Evolutionary conservation across 352 stramenopile species (phyloP).

Genomic region (Phytophthora megakarya): DNA sequence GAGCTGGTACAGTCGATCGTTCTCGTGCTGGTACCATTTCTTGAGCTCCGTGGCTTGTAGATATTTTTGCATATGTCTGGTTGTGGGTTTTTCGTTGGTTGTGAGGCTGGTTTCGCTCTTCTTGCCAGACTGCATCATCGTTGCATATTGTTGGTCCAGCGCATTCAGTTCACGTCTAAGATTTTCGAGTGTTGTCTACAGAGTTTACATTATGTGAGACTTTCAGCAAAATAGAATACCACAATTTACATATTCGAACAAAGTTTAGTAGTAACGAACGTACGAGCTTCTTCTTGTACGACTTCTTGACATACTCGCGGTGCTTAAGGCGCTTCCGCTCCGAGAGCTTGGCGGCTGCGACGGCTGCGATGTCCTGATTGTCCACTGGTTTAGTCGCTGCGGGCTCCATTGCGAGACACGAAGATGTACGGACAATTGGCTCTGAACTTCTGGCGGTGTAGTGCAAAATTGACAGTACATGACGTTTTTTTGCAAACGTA

Average conservation of each 20-base stretch:
- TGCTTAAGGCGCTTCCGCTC: slow-evolving; percentile 67
- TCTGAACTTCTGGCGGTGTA: slow-evolving; percentile 22
- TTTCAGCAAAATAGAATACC: no score
- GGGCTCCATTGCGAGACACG: slow-evolving; percentile 11
- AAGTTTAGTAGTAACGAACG: no score
- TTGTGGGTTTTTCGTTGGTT: neutral
- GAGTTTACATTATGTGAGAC: slow-evolving; percentile 1
- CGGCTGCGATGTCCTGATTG: neutral
- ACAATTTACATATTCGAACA: no score
- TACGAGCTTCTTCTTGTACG: slow-evolving; percentile 79
- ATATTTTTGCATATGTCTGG: slow-evolving; percentile 46
- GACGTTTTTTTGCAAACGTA: neutral
- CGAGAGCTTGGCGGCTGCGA: slow-evolving; percentile 23
- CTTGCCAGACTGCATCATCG: slow-evolving; percentile 32
- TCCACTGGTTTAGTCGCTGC: neutral
- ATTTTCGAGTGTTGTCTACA: slow-evolving; percentile 54
- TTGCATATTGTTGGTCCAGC: slow-evolving; percentile 53
- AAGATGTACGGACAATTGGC: neutral
- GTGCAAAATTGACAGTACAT: neutral
- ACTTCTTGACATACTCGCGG: slow-evolving; percentile 71
- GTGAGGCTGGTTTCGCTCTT: neutral
- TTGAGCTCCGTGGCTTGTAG: slow-evolving; percentile 50
- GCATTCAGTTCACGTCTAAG: slow-evolving; percentile 49
- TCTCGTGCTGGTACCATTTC: slow-evolving; percentile 52
- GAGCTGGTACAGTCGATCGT: slow-evolving; percentile 55